phyloP scores from a whole-genome alignment of 73 alveolate species.

The Paramecium primaurelia region DNA sequence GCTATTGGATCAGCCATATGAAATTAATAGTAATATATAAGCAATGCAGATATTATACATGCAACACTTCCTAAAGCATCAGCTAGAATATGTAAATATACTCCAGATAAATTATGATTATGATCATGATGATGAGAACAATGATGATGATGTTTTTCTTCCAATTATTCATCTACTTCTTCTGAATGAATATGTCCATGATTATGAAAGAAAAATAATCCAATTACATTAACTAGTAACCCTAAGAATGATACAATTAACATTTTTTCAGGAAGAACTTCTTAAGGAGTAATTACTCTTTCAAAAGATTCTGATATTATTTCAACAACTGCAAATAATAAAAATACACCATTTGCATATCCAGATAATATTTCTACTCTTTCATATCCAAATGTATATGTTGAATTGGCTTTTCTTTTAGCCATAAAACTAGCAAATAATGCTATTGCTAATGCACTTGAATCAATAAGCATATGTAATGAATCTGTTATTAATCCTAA shows the following conservation, averaged over 20 bases:
- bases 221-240: conserved; percentile 88
- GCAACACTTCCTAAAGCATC: conserved; percentile 98
- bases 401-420: conserved; percentile 77
- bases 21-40: conserved; percentile 84
- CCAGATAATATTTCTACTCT: conserved; percentile 93
- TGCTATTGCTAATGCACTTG: conserved; percentile 96
- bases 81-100: conserved; percentile 96
- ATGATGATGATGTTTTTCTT: conserved; percentile 55
- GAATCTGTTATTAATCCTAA: conserved; percentile 95
- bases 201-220: conserved; percentile 95
- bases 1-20: conserved; percentile 97
- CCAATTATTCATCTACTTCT: conserved; percentile 57
- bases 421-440: conserved; percentile 90
- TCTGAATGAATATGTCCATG: conserved; percentile 80
- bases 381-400: conserved; percentile 89
- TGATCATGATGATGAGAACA: conserved; percentile 62
- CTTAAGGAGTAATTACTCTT: conserved; percentile 90
- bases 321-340: conserved; percentile 91
- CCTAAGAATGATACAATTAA: conserved; percentile 92
- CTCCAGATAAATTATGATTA: conserved; percentile 79
- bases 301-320: conserved; percentile 93
- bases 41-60: conserved; percentile 87
- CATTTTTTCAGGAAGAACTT: conserved; percentile 86
- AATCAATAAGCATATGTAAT: conserved; percentile 96
- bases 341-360: conserved; percentile 89